These are phyloP conservation scores for Pulveroboletus sp. DNA, from an alignment of 768 basidiomycete species.

Conservation along the genomic window DNA sequence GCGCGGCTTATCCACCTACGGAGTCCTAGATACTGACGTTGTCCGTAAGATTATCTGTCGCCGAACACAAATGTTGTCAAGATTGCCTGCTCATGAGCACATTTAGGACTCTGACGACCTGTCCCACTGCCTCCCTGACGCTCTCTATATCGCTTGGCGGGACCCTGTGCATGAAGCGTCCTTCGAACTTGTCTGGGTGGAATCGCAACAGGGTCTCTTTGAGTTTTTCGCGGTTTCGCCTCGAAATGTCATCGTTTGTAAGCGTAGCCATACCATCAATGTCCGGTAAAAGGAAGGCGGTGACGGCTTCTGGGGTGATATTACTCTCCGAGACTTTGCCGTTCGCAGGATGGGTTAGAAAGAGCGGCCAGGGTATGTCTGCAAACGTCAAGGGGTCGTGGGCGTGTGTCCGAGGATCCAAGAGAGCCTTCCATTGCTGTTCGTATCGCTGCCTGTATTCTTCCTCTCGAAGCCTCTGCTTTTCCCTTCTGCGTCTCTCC, in stretches of 20 bases:
- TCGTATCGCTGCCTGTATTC: slow-evolving; percentile 54
- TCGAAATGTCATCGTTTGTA: slow-evolving; percentile 27
- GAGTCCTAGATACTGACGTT: too few species aligned
- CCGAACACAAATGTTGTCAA: not conserved
- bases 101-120: slow-evolving; percentile 60
- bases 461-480: slow-evolving; percentile 40
- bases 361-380: slow-evolving; percentile 75
- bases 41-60: not conserved
- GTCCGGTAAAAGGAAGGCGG: slow-evolving; percentile 51
- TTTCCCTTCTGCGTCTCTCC: slow-evolving; percentile 44
- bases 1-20: too few species aligned
- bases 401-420: slow-evolving; percentile 30
- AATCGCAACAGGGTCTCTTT: slow-evolving; percentile 69
- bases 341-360: slow-evolving; percentile 28
- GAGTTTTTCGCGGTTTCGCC: slow-evolving; percentile 56
- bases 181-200: slow-evolving; percentile 82
- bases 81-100: slow-evolving; percentile 41
- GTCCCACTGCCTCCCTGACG: slow-evolving; percentile 59
- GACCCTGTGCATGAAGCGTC: slow-evolving; percentile 58
- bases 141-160: slow-evolving; percentile 41
- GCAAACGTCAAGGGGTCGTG: slow-evolving; percentile 39
- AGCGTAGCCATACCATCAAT: not conserved
- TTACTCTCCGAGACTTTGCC: slow-evolving; percentile 36
- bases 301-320: slow-evolving; percentile 52
- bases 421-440: slow-evolving; percentile 50